Evolutionary conservation across 1,139 yeast species (phyloP).

Genomic region (Pichiaceae sp.): DNA sequence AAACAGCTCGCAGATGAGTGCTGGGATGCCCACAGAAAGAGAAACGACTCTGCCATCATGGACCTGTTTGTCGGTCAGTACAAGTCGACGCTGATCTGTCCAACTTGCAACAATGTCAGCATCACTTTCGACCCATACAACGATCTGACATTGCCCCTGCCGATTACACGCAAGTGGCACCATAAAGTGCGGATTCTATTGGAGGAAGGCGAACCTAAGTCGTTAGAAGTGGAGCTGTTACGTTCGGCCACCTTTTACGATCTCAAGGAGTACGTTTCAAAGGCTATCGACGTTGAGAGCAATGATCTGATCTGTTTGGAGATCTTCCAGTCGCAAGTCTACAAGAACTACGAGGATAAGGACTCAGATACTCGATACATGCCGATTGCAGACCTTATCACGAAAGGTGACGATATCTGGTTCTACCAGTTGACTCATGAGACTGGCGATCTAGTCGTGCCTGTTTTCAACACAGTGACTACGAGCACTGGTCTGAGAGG

Average conservation of each 20-base stretch:
- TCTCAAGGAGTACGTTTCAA: slow-evolving; percentile 51
- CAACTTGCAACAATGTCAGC: slow-evolving; percentile 72
- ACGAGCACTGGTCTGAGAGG: slow-evolving; percentile 28
- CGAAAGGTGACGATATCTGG: slow-evolving; percentile 53
- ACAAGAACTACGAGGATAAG: slow-evolving; percentile 55
- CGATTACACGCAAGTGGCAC: slow-evolving; percentile 69
- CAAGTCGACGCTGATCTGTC: slow-evolving; percentile 84
- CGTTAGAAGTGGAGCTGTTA: slow-evolving; percentile 62
- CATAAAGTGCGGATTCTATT: slow-evolving; percentile 59
- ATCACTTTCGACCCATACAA: slow-evolving; percentile 92
- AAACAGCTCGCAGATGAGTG: slow-evolving; percentile 59
- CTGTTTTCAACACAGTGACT: slow-evolving; percentile 52
- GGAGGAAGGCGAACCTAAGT: slow-evolving; percentile 38
- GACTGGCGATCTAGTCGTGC: slow-evolving; percentile 48
- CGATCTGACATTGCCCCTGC: slow-evolving; percentile 85
- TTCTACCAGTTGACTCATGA: slow-evolving; percentile 59
- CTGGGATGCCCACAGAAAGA: slow-evolving; percentile 70
- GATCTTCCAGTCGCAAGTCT: slow-evolving; percentile 60
- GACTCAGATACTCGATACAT: slow-evolving; percentile 51
- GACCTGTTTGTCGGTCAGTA: slow-evolving; percentile 89
- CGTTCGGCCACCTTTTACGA: slow-evolving; percentile 61
- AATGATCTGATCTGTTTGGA: slow-evolving; percentile 56
- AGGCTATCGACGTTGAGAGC: slow-evolving; percentile 37
- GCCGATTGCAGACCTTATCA: slow-evolving; percentile 64
- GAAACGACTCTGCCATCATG: slow-evolving; percentile 80